Evolutionary conservation across 2,329 filamentous ascomycete genomes (phyloP).

Genomic region (Fusarium drepaniforme): DNA sequence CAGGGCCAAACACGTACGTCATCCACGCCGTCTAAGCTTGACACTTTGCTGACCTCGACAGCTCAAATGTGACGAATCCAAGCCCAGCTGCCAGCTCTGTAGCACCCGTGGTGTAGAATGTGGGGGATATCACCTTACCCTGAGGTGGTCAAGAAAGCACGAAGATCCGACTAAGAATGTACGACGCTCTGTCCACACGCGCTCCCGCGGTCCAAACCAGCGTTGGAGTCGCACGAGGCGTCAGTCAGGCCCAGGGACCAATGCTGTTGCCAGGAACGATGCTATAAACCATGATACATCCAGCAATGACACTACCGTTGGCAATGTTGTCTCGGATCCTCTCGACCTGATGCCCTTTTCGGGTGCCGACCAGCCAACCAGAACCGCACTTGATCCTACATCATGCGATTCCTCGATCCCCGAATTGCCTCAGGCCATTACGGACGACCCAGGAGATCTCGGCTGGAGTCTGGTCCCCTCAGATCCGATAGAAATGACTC

Average conservation of each 20-base stretch:
- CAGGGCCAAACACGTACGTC: constrained; percentile 27
- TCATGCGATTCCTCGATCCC: too few species aligned
- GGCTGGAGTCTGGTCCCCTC: neutral
- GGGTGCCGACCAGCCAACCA: too few species aligned
- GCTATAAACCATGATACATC: too few species aligned
- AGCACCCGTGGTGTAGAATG: constrained; percentile 35
- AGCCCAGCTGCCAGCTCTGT: constrained; percentile 37
- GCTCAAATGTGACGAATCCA: constrained; percentile 44
- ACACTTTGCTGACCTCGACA: constrained; percentile 6
- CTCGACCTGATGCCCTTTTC: too few species aligned
- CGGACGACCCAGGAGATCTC: too few species aligned
- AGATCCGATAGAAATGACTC: neutral
- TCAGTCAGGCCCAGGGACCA: neutral
- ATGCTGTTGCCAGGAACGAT: too few species aligned
- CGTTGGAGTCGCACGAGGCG: constrained; percentile 1
- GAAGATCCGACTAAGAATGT: constrained; percentile 20
- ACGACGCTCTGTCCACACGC: constrained; percentile 8
- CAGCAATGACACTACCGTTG: too few species aligned
- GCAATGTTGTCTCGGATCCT: too few species aligned
- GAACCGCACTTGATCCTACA: too few species aligned
- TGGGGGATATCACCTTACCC: constrained; percentile 33
- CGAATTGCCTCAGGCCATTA: too few species aligned
- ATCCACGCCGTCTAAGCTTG: neutral
- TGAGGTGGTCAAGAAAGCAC: constrained; percentile 39
- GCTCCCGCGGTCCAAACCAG: neutral